phyloP scores from a whole-genome alignment of 2,329 filamentous ascomycete genomes.

The Salinomyces thailandicus region DNA sequence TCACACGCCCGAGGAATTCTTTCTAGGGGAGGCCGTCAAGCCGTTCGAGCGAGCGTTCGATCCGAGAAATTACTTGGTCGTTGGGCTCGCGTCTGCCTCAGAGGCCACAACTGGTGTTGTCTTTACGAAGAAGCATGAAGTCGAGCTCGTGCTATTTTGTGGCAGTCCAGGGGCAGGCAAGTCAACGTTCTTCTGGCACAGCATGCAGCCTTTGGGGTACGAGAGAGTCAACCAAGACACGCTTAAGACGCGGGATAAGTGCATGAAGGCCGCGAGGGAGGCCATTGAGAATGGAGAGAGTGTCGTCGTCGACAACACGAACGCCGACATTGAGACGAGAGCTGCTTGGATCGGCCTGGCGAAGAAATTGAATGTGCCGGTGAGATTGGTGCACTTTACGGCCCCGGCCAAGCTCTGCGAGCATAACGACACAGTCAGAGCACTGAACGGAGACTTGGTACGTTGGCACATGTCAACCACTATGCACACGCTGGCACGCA shows the following conservation, averaged over 20 bases:
- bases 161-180: constrained; percentile 87
- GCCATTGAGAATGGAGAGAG: constrained; percentile 51
- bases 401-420: constrained; percentile 58
- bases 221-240: constrained; percentile 82
- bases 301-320: constrained; percentile 89
- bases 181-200: constrained; percentile 76
- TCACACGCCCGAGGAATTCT: constrained; percentile 85
- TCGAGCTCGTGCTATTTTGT: constrained; percentile 75
- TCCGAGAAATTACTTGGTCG: constrained; percentile 44
- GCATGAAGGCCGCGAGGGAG: constrained; percentile 58
- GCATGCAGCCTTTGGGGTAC: constrained; percentile 69
- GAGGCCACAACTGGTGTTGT: constrained; percentile 18
- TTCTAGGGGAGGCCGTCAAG: constrained; percentile 56
- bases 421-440: constrained; percentile 80
- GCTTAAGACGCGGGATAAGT: constrained; percentile 60
- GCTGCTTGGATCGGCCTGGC: constrained; percentile 70
- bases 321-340: constrained; percentile 67
- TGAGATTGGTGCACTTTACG: constrained; percentile 79
- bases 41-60: constrained; percentile 64
- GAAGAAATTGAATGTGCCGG: constrained; percentile 56
- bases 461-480: constrained; percentile 14
- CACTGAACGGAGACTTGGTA: constrained; percentile 41
- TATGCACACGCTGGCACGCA: constrained; percentile 1
- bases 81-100: constrained; percentile 9
- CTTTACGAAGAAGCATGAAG: constrained; percentile 50